Evolutionary conservation across 139 green algal genomes (phyloP).

Genomic region (Micractinium sp.): DNA sequence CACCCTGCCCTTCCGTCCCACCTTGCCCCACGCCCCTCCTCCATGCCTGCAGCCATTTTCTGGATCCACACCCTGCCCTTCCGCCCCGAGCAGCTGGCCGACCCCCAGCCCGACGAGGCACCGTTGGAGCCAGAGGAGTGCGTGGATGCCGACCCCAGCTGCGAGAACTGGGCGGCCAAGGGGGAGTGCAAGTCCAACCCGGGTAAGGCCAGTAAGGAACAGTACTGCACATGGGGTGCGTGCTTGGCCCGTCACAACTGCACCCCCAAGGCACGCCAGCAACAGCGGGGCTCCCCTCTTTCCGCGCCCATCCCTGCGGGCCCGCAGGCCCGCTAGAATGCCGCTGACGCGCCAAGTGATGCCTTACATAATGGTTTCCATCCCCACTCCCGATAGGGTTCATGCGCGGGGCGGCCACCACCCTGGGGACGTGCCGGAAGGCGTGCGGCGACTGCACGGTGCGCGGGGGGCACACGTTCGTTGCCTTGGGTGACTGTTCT

Average conservation of each 20-base stretch:
- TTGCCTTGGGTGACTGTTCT: background rate
- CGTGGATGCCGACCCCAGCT: constrained; percentile 24
- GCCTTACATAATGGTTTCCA: too few relatives aligned
- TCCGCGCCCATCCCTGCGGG: too few relatives aligned
- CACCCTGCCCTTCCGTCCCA: constrained; percentile 48
- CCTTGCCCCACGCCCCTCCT: background rate
- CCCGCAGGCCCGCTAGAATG: too few relatives aligned
- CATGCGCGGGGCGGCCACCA: constrained; percentile 30
- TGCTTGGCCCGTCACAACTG: too few relatives aligned
- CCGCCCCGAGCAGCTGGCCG: constrained; percentile 29
- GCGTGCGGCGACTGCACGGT: constrained; percentile 19
- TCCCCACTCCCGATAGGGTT: background rate
- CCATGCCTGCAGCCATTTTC: constrained; percentile 61
- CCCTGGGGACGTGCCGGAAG: constrained; percentile 9
- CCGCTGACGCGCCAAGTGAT: too few relatives aligned
- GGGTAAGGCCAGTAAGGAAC: background rate
- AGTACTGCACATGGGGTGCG: too few relatives aligned
- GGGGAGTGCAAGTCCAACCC: constrained; percentile 46
- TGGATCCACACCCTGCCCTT: constrained; percentile 74
- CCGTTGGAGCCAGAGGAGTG: constrained; percentile 36
- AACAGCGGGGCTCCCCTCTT: too few relatives aligned
- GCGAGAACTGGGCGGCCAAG: constrained; percentile 30
- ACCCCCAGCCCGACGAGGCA: background rate
- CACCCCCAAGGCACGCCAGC: too few relatives aligned
- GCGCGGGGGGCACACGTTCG: background rate